Percentiles rank a stretch among this genome's conserved stretches.
These are phyloP conservation scores for Coriaria nepalensis DNA, from an alignment of 306 rosid genomes.

Conservation along the genomic window DNA sequence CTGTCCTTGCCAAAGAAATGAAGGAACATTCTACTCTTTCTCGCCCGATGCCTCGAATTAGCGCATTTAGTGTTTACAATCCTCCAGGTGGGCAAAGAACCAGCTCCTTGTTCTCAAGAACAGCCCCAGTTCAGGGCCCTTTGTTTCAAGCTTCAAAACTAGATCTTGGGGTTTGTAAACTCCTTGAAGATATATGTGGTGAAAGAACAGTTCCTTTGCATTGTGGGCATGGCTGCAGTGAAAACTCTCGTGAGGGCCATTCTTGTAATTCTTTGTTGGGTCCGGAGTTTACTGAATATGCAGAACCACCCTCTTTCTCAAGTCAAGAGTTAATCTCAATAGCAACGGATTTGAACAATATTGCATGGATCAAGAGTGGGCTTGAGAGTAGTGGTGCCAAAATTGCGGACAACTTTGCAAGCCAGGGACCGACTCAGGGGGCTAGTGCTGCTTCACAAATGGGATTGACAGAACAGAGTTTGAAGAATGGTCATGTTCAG, in stretches of 20 bases:
- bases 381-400: constrained; percentile 27
- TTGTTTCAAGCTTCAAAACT: constrained; percentile 27
- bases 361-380: constrained; percentile 71
- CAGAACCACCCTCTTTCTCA: constrained; percentile 38
- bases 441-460: constrained; percentile 15
- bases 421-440: constrained; percentile 17
- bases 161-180: constrained; percentile 24
- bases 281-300: constrained; percentile 57
- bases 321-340: constrained; percentile 47
- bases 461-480: constrained; percentile 16
- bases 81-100: constrained; percentile 16
- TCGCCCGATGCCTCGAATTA: constrained; percentile 39
- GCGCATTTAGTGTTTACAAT: constrained; percentile 54
- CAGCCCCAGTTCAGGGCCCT: constrained; percentile 31
- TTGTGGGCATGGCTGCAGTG: constrained; percentile 58
- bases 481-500: constrained; percentile 16
- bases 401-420: constrained; percentile 19
- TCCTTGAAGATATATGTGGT: constrained; percentile 24
- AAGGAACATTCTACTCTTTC: constrained; percentile 24
- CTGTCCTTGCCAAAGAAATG: constrained; percentile 8
- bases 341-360: constrained; percentile 53
- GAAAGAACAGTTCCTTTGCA: constrained; percentile 41
- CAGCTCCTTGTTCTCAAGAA: constrained; percentile 18
- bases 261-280: constrained; percentile 39
- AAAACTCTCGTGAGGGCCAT: constrained; percentile 13